Base-by-base conservation (phyloP, 176 grass and related monocot species). In the Luzula sylvatica region DNA sequence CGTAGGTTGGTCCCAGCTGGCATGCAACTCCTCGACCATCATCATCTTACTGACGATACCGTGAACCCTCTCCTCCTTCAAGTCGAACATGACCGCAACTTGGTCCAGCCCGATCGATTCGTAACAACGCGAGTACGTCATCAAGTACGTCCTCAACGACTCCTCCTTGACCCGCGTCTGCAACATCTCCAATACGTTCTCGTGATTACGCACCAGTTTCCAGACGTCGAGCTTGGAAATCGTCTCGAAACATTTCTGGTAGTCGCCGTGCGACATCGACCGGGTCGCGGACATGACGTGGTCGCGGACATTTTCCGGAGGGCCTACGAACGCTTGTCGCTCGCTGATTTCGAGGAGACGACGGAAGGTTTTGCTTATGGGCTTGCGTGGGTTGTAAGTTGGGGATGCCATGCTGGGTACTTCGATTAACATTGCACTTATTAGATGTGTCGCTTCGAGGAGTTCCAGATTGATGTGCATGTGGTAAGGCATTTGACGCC, bases 381-480 rank as follows among this genome's bases (percentile, higher is more conserved):
- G 80, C 56, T 63, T 88, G 25, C 89, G 63, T 52, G 66, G 87
- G 26, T 88, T 83, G 23, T 82, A 88, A 50, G 77, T 72, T 41
- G 56, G 74, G 49, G 89, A 65, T 41, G 89, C 83, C 80, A 95
- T 95, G 50, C 72, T 77, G 7, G 89, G 89, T 46, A 95, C 83
- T 67, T 95, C 89, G 40, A 95, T 88, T 38, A 95, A 73, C 89
- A 95, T 95, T 9, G 89, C 89, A 78, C 83, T 88, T 24, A 85
- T 76, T 66, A 95, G 69, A 20, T 95, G 89, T 30, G 80, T 88
- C 23, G 89, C 79, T 76, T 95, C 89, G 44, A 95, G 75, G 20
- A 95, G 83, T 58, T 95, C 89, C 46, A 95, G 74, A 61, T 95
- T 95, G 72, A 95, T 95, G 53, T 95, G 89, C 89, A 95, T 95